Base-by-base conservation (phyloP, 2,329 filamentous ascomycete genomes). In the Cladobotryum mycophilum region DNA sequence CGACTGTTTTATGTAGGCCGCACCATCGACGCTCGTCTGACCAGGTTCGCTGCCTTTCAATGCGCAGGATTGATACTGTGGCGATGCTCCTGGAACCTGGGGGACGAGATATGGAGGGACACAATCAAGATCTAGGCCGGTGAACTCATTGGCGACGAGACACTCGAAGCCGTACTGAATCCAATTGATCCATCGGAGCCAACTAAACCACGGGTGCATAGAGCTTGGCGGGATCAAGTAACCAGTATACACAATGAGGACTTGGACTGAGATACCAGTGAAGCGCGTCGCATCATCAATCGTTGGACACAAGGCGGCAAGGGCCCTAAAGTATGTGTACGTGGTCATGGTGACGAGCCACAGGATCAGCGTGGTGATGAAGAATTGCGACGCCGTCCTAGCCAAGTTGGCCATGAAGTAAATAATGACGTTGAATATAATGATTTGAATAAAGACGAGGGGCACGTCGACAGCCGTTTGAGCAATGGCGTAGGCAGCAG, bases 381-480 rank as follows among this genome's bases (percentile, higher is more conserved):
- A 87, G 64, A 86, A 87, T 20, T 84, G 76, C 41, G 81, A 83
- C 0, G 85, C 76, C 25, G 81, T 79, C 25, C 84, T 72, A 48
- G 84, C 76, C 2, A 92, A 73, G 46, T 85, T 82, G 0, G 84
- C 80, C 84, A 92, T 84, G 67, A 90, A 91, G 70, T 91, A 92
- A 36, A 91, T 73, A 15, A 84, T 77, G 37, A 88, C 44, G 54
- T 86, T 86, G 69, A 90, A 91, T 17, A 81, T 69, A 48, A 85
- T 69, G 0, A 84, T 74, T 57, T 88, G 86, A 7, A 76, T 49
- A 12, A 89, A 70, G 55, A 91, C 82, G 5, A 77, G 57, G 0
- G 81, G 66, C 70, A 85, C 55, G 79, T 89, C 82, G 1, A 73
- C 67, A 0, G 84, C 68, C 0, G 81, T 76, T 30, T 79, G 73